phyloP scores from a whole-genome alignment of 495 filamentous ascomycete species.

The Articulospora tetracladia region DNA sequence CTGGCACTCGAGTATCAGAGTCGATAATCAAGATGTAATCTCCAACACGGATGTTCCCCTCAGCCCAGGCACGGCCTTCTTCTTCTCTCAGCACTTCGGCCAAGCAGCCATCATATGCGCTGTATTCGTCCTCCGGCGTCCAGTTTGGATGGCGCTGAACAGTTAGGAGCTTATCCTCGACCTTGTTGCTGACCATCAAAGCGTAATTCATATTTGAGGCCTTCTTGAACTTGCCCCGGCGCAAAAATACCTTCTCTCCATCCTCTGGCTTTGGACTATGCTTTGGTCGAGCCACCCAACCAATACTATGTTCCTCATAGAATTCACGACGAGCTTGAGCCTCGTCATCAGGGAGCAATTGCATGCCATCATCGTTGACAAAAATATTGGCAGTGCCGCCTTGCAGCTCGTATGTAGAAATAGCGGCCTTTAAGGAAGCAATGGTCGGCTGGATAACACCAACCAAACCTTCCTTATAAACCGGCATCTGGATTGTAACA shows the following conservation, averaged over 20 bases:
- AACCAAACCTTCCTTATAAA: constrained; percentile 68
- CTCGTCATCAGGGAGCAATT: constrained; percentile 50
- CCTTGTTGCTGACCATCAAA: constrained; percentile 51
- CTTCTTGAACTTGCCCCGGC: constrained; percentile 70
- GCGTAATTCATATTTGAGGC: constrained; percentile 74
- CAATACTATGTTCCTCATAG: constrained; percentile 60
- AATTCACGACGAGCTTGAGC: constrained; percentile 56
- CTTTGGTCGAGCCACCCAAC: constrained; percentile 56
- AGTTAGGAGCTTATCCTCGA: constrained; percentile 52
- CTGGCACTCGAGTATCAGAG: constrained; percentile 33
- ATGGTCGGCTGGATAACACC: constrained; percentile 62
- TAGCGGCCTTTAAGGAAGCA: constrained; percentile 57
- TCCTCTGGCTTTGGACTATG: constrained; percentile 35
- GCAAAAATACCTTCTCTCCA: constrained; percentile 40
- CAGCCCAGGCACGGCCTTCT: constrained; percentile 61
- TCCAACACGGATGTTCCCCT: constrained; percentile 66
- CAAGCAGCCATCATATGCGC: constrained; percentile 35
- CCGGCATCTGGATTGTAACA: constrained; percentile 71
- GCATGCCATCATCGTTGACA: constrained; percentile 68
- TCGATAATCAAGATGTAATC: constrained; percentile 58
- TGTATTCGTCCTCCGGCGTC: constrained; percentile 46
- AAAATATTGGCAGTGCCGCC: constrained; percentile 70
- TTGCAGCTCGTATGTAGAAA: constrained; percentile 66
- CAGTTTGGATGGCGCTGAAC: constrained; percentile 42
- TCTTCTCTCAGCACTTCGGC: constrained; percentile 47